phyloP scores from a whole-genome alignment of 2,329 filamentous ascomycete species.

The Clonostachys sp. region DNA sequence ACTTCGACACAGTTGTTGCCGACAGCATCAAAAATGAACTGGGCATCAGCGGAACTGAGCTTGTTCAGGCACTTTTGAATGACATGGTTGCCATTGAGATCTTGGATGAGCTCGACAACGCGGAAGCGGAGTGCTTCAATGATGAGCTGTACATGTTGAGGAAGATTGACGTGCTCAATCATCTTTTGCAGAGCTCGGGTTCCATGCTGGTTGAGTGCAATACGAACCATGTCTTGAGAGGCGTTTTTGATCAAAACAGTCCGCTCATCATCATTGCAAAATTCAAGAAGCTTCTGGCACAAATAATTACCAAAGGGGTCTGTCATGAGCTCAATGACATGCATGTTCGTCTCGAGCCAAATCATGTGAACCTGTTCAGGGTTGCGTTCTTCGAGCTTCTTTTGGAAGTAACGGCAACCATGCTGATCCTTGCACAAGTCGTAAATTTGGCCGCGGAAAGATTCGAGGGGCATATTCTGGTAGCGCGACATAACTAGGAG shows the following conservation, averaged over 20 bases:
- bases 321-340: conserved; percentile 97
- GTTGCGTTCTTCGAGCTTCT: conserved; percentile 89
- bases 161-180: conserved; percentile 92
- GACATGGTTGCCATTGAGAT: conserved; percentile 97
- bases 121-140: conserved; percentile 77
- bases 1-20: conserved; percentile 83
- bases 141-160: conserved; percentile 81
- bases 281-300: conserved; percentile 96
- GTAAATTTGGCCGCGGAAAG: conserved; percentile 80
- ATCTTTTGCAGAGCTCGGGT: conserved; percentile 97
- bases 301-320: conserved; percentile 99
- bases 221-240: conserved; percentile 79
- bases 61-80: conserved; percentile 99
- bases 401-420: conserved; percentile 93
- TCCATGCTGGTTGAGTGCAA: conserved; percentile 95
- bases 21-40: conserved; percentile 97
- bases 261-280: conserved; percentile 90
- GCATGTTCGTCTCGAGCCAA: conserved; percentile 86
- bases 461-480: conserved; percentile 76
- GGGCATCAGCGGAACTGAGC: conserved; percentile 74
- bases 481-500: conserved; percentile 68
- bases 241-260: conserved; percentile 90
- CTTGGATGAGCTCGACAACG: conserved; percentile 93
- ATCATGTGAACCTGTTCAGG: conserved; percentile 85
- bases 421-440: conserved; percentile 95